Evolutionary conservation across 305 asterid species (phyloP), one percentile per base, ranked within the genome.

Genomic region (Rubia peregrina): DNA sequence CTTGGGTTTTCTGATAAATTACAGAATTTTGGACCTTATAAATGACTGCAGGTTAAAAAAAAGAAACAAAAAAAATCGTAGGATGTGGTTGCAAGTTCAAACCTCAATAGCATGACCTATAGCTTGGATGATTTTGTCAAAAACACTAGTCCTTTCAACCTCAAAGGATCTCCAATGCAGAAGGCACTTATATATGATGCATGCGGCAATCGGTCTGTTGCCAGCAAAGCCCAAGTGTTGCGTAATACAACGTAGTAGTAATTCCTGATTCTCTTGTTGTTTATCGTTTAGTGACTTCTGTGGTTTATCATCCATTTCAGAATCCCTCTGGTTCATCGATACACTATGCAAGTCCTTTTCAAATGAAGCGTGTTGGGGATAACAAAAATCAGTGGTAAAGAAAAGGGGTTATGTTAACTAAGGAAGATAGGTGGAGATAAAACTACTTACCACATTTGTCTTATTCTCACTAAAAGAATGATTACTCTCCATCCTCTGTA

Each of bases 151-250:
- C 71, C 90, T 80, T 76, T 87, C 92, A 75, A 92, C 98, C 83
- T 92, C 98, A 75, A 92, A 92, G 70, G 98, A 92, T 77, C 98
- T 87, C 97, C 98, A 92, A 49, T 92, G 98, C 81, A 92, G 77
- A 74, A 92, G 98, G 78, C 98, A 92, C 79, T 92, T 92, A 63
- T 88, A 92, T 71, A 92, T 90, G 80, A 90, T 87, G 80, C 97
- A 90, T 67, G 98, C 96, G 67, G 98, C 97, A 78, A 88, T 81
- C 16, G 98, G 97, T 79, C 85, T 87, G 85, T 90, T 90, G 73
- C 89, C 84, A 30, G 96, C 79, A 82, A 92, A 92, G 73, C 98
- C 97, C 84, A 92, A 77, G 80, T 84, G 89, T 80, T 88, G 95
- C 36, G 88, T 77, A 75, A 92, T 87, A 78, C 96, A 90, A 49